Conservation (phyloP, 495 filamentous ascomycete species). For the Aspergillus biplanus region DNA sequence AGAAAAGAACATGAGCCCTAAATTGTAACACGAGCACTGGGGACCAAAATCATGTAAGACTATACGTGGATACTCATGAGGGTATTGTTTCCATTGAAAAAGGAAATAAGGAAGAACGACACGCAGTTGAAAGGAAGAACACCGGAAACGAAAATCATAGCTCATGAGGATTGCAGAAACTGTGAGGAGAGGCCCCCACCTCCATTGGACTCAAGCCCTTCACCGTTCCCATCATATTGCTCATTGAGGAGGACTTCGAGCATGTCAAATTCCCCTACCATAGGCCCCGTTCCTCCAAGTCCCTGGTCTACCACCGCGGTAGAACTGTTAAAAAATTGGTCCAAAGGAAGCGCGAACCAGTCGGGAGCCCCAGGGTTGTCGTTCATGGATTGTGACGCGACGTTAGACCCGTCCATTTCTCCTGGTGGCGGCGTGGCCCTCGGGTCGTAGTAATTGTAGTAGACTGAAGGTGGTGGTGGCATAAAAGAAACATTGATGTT, state of each 20-base stretch:
- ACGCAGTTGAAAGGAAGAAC: no score
- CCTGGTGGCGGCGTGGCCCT: conserved; percentile 37
- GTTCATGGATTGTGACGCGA: conserved; percentile 37
- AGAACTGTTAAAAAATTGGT: conserved; percentile 58
- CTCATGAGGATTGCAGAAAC: conserved; percentile 23
- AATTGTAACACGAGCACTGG: background rate
- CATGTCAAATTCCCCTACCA: conserved; percentile 55
- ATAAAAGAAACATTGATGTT: conserved; percentile 54
- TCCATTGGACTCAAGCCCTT: conserved; percentile 24
- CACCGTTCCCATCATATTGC: conserved; percentile 45
- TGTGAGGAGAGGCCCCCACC: conserved; percentile 21
- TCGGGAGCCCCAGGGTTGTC: conserved; percentile 42
- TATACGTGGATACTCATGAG: background rate
- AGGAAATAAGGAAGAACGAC: background rate
- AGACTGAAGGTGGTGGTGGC: conserved; percentile 52
- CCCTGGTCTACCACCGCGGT: conserved; percentile 53
- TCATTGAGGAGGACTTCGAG: conserved; percentile 52
- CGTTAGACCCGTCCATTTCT: conserved; percentile 34
- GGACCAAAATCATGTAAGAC: background rate
- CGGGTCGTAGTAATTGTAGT: conserved; percentile 52
- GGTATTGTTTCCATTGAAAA: conserved; percentile 1
- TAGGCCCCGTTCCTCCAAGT: conserved; percentile 50
- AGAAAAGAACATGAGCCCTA: background rate
- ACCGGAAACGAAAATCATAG: background rate
- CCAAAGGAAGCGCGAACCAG: conserved; percentile 50